These are phyloP conservation scores for Suillus clintonianus DNA, from an alignment of 768 basidiomycete species.

Conservation along the genomic window DNA sequence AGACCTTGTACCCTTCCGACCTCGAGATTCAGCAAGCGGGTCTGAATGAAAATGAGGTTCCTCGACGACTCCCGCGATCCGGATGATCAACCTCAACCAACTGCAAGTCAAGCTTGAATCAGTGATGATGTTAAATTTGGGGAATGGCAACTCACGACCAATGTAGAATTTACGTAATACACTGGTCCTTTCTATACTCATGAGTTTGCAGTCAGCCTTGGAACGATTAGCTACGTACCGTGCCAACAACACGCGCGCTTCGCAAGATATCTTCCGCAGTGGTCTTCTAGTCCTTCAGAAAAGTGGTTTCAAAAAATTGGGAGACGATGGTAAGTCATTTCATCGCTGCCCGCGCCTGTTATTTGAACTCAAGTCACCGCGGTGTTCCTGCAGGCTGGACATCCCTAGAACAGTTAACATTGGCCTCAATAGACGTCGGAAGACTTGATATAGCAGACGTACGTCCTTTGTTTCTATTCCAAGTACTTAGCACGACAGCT, in stretches of 20 bases:
- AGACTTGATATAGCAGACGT: conserved; percentile 76
- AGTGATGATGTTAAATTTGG: no score
- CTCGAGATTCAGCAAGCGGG: no score
- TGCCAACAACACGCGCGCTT: conserved; percentile 49
- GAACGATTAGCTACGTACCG: conserved; percentile 57
- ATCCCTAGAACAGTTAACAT: conserved; percentile 76
- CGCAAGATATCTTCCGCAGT: conserved; percentile 59
- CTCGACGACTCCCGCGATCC: no score
- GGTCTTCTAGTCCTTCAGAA: conserved; percentile 54
- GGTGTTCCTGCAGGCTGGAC: conserved; percentile 58
- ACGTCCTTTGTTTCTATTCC: conserved; percentile 24
- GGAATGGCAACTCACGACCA: no score
- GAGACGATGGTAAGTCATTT: conserved; percentile 53
- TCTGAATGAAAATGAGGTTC: no score
- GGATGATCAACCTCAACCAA: no score
- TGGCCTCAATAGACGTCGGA: conserved; percentile 79
- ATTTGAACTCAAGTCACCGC: neutral
- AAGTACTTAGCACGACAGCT: conserved; percentile 7
- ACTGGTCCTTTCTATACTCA: conserved; percentile 18
- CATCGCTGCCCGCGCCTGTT: neutral
- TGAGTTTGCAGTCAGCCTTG: conserved; percentile 51
- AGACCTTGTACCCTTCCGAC: no score
- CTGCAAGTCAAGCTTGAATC: no score
- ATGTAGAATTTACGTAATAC: conserved; percentile 3
- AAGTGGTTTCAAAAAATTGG: conserved; percentile 43